Evolutionary conservation across 805 yeast species (phyloP).

Genomic region (Pichia phayaonensis): DNA sequence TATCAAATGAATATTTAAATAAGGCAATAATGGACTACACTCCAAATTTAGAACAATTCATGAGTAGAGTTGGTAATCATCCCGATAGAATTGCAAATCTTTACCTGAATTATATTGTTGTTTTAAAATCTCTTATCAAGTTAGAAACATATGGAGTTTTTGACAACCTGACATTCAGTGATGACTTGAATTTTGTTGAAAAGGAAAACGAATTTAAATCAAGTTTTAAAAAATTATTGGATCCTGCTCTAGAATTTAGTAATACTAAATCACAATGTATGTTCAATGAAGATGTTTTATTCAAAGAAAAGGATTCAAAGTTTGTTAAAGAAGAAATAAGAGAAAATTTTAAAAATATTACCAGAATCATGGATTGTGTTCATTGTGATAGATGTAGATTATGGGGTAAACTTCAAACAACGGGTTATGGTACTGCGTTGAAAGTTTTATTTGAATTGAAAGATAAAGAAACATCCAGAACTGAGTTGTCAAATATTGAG

Average conservation of each 20-base stretch:
- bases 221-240: slow-evolving; percentile 27
- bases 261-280: slow-evolving; percentile 20
- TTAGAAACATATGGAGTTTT: slow-evolving; percentile 26
- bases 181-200: slow-evolving; percentile 19
- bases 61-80: slow-evolving; percentile 82
- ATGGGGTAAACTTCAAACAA: slow-evolving; percentile 97
- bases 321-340: slow-evolving; percentile 81
- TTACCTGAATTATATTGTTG: slow-evolving; percentile 86
- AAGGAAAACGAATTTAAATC: slow-evolving; percentile 23
- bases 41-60: slow-evolving; percentile 74
- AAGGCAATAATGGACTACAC: slow-evolving; percentile 68
- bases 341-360: slow-evolving; percentile 77
- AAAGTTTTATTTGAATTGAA: slow-evolving; percentile 79
- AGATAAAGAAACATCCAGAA: slow-evolving; percentile 32
- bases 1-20: slow-evolving; percentile 75
- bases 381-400: slow-evolving; percentile 96
- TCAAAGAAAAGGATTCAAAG: slow-evolving; percentile 39
- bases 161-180: slow-evolving; percentile 23
- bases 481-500: slow-evolving; percentile 61
- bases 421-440: slow-evolving; percentile 95
- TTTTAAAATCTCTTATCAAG: slow-evolving; percentile 74
- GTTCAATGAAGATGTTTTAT: slow-evolving; percentile 39
- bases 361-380: slow-evolving; percentile 95
- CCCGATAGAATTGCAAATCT: slow-evolving; percentile 86
- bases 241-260: slow-evolving; percentile 23